Conservation (phyloP, 345 rosid genomes). For the Euphorbia tirucalli region DNA sequence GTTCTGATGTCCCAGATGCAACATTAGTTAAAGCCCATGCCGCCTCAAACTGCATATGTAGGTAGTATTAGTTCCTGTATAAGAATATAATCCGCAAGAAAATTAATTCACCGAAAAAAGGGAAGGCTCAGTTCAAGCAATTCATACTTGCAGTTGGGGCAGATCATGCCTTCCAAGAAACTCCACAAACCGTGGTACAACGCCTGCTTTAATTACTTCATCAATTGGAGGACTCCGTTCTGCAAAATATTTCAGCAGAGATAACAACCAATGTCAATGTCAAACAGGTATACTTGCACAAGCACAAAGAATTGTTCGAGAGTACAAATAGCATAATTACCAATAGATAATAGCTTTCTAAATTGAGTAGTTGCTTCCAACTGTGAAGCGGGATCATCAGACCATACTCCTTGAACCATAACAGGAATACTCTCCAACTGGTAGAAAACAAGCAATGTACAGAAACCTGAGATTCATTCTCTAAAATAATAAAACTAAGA, state of each 20-base stretch:
- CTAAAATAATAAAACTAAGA: background rate
- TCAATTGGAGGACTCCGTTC: constrained; percentile 43
- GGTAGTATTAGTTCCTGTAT: constrained; percentile 4
- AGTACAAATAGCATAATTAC: constrained; percentile 1
- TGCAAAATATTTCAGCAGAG: constrained; percentile 13
- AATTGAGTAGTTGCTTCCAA: constrained; percentile 31
- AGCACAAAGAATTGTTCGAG: background rate
- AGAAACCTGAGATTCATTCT: background rate
- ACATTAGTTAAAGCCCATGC: constrained; percentile 38
- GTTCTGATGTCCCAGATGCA: constrained; percentile 38
- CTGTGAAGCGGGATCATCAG: constrained; percentile 24
- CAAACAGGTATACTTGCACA: background rate
- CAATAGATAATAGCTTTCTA: constrained; percentile 31
- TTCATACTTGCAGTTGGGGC: constrained; percentile 32
- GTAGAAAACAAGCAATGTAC: background rate
- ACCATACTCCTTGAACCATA: constrained; percentile 30
- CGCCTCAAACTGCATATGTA: constrained; percentile 32
- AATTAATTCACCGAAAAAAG: background rate
- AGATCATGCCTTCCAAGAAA: constrained; percentile 34
- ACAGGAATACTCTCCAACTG: constrained; percentile 30
- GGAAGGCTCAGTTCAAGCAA: background rate
- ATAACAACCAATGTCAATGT: background rate
- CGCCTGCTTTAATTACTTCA: constrained; percentile 42
- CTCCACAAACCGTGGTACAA: constrained; percentile 42
- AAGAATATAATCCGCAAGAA: constrained; percentile 4